Evolutionary conservation across 768 basidiomycete genomes (phyloP).

Genomic region (Nidularia sp.): DNA sequence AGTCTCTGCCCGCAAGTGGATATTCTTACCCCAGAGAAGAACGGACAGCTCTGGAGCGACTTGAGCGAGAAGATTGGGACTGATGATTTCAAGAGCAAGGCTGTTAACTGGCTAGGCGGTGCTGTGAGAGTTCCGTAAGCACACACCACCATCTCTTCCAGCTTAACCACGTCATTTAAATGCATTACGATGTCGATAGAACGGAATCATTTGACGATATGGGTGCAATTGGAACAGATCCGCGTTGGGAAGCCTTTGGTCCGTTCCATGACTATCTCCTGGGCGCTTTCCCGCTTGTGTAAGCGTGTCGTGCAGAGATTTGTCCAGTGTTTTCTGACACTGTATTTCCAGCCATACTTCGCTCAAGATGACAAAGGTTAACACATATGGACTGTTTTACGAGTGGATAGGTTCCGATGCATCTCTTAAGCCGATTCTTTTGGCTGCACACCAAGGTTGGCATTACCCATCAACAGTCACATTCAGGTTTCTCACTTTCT

Average conservation of each 20-base stretch:
- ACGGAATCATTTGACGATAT: conserved; percentile 53
- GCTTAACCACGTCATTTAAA: background rate
- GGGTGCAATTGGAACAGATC: conserved; percentile 41
- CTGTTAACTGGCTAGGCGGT: conserved; percentile 43
- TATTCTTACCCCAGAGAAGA: conserved; percentile 32
- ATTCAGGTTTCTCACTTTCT: conserved; percentile 47
- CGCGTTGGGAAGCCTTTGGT: conserved; percentile 51
- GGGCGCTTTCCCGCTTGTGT: conserved; percentile 55
- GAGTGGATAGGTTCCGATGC: conserved; percentile 65
- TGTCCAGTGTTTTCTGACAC: background rate
- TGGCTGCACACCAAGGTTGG: conserved; percentile 68
- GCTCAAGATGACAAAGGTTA: conserved; percentile 63
- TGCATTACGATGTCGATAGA: conserved; percentile 19
- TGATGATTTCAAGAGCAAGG: conserved; percentile 31
- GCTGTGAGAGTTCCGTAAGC: conserved; percentile 44
- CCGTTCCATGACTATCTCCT: conserved; percentile 53
- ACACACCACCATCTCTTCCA: background rate
- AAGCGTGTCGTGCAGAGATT: conserved; percentile 25
- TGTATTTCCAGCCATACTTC: conserved; percentile 41
- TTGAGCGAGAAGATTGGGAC: conserved; percentile 25
- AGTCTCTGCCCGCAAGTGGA: conserved; percentile 29
- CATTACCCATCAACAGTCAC: background rate
- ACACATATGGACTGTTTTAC: conserved; percentile 72
- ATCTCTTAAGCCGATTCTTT: conserved; percentile 63
- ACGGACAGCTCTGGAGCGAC: conserved; percentile 31